A percentile compares a stretch with the other conserved stretches of the same genome.
phyloP scores from a whole-genome alignment of 2,329 filamentous ascomycete species.

The Ustulina deusta region DNA sequence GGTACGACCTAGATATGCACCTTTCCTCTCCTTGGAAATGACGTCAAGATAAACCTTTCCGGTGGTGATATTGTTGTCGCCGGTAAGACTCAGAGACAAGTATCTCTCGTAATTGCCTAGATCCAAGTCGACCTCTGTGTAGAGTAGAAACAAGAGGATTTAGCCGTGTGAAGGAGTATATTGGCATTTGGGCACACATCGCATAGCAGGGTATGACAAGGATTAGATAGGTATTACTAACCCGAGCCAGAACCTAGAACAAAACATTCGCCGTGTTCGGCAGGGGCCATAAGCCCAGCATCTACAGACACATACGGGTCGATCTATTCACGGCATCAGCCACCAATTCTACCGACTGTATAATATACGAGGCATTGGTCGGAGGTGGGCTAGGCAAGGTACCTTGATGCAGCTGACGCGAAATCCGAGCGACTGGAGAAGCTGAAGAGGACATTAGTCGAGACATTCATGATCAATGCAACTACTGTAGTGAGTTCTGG shows the following conservation, averaged over 20 bases:
- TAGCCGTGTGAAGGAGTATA: neutral
- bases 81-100: slow-evolving; percentile 81
- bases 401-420: slow-evolving; percentile 66
- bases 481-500: neutral
- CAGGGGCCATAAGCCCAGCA: slow-evolving; percentile 68
- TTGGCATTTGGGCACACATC: neutral
- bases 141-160: slow-evolving; percentile 8
- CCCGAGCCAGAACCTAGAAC: slow-evolving; percentile 79
- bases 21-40: slow-evolving; percentile 75
- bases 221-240: slow-evolving; percentile 21
- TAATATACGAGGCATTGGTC: slow-evolving; percentile 58
- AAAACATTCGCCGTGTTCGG: slow-evolving; percentile 79
- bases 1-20: slow-evolving; percentile 87
- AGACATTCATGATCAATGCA: neutral
- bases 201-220: neutral
- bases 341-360: neutral
- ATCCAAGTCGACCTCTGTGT: slow-evolving; percentile 62
- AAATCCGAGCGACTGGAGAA: slow-evolving; percentile 83
- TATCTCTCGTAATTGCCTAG: slow-evolving; percentile 74
- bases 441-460: slow-evolving; percentile 74
- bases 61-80: slow-evolving; percentile 96
- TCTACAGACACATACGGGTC: slow-evolving; percentile 81
- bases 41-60: slow-evolving; percentile 96
- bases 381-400: slow-evolving; percentile 70
- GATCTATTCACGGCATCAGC: slow-evolving; percentile 57